Percentiles rank a stretch among this genome's conserved stretches.
Evolutionary conservation across 1,139 yeast species (phyloP).

Genomic region (Hansenula sp.): DNA sequence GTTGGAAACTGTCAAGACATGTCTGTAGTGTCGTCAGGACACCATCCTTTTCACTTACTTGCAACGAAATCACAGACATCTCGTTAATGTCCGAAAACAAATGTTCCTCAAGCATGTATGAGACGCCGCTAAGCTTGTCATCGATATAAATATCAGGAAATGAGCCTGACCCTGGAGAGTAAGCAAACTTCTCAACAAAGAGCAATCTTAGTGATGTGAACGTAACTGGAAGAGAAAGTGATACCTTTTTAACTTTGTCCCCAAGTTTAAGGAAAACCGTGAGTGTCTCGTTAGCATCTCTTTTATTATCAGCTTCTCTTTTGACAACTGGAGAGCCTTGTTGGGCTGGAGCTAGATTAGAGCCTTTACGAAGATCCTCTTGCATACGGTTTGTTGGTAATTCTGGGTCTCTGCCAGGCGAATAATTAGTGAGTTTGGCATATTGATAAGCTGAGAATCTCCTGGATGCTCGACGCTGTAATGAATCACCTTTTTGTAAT

Average conservation of each 20-base stretch:
- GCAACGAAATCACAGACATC: constrained; percentile 58
- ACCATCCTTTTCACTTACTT: constrained; percentile 19
- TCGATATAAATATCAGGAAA: constrained; percentile 83
- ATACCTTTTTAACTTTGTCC: constrained; percentile 59
- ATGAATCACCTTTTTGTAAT: constrained; percentile 73
- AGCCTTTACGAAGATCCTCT: background rate
- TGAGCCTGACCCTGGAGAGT: constrained; percentile 63
- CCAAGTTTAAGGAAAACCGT: constrained; percentile 54
- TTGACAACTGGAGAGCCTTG: background rate
- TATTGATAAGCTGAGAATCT: constrained; percentile 92
- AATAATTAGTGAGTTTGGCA: constrained; percentile 65
- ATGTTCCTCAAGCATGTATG: constrained; percentile 79
- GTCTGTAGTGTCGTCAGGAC: constrained; percentile 13
- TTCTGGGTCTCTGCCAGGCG: constrained; percentile 31
- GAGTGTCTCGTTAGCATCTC: constrained; percentile 14
- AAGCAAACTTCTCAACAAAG: constrained; percentile 85
- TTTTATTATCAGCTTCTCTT: background rate
- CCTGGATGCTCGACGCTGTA: constrained; percentile 88
- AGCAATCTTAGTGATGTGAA: constrained; percentile 65
- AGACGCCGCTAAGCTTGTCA: constrained; percentile 55
- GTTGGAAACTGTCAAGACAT: constrained; percentile 31
- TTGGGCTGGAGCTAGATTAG: constrained; percentile 10
- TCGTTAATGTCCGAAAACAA: constrained; percentile 52
- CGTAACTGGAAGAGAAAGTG: constrained; percentile 46
- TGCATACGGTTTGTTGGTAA: constrained; percentile 16